Evolutionary conservation across 768 basidiomycete genomes (phyloP).

Genomic region (Amanita inopinata): DNA sequence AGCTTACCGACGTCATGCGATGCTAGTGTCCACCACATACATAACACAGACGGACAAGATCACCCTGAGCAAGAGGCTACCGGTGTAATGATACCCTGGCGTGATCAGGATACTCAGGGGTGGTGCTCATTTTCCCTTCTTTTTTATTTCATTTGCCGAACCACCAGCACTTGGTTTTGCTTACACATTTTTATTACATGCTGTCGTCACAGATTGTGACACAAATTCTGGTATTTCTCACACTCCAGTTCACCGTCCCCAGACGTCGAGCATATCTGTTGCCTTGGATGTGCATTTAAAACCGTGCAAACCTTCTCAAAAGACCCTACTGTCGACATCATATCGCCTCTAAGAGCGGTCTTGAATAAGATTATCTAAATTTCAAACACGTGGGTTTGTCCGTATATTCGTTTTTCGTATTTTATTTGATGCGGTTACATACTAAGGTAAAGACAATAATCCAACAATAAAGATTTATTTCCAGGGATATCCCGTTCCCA

Average conservation of each 20-base stretch:
- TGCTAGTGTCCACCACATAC: too few species aligned
- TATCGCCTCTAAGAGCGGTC: constrained; percentile 2
- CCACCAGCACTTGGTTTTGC: too few species aligned
- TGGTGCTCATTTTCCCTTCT: too few species aligned
- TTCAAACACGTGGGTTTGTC: constrained; percentile 7
- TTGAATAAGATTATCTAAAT: constrained; percentile 10
- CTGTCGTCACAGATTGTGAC: constrained; percentile 7
- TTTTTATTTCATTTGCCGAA: too few species aligned
- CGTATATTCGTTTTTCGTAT: constrained; percentile 17
- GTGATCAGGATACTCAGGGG: too few species aligned
- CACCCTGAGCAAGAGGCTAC: too few species aligned
- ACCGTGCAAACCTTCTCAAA: constrained; percentile 1
- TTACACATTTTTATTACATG: too few species aligned
- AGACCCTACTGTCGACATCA: constrained; percentile 1
- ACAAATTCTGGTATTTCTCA: constrained; percentile 15
- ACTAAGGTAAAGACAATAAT: constrained; percentile 24
- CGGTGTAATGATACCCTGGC: too few species aligned
- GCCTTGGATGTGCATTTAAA: constrained; percentile 3
- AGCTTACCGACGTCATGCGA: too few species aligned
- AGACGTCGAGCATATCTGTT: constrained; percentile 19
- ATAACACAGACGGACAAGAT: too few species aligned
- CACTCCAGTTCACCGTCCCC: constrained; percentile 19
- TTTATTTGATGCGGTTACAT: constrained; percentile 24
- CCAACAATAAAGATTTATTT: constrained; percentile 20
- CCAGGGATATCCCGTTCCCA: constrained; percentile 11